Base-by-base conservation (phyloP, 495 filamentous ascomycete genomes). In the Trichocladium uniseriatum region DNA sequence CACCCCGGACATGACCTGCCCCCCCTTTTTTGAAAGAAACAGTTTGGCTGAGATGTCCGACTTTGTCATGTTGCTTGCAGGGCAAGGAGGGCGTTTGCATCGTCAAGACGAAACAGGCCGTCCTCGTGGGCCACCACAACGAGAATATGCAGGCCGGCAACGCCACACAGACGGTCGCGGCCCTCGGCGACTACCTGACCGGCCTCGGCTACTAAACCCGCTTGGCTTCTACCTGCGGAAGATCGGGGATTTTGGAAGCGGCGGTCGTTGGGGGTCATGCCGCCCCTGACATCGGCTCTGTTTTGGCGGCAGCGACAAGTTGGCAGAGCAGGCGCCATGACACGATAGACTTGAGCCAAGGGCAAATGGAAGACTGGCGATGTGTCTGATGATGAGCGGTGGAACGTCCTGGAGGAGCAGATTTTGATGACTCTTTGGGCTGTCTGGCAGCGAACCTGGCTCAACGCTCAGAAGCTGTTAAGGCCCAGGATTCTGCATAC, bases 71-170 rank as follows among this genome's bases (percentile, higher is more conserved):
- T n/a, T n/a, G n/a, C n/a, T n/a, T 32, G 22, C 53, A 97, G 89
- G 88, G 84, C 56, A 87, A 83, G 70, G 80, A 80, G 57, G 92
- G 92, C 49, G 67, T 92, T 57, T 69, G 82, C 59, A 76, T 88
- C 56, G 80, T 82, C 64, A 90, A 89, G 74, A 90, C 90, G 55
- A 80, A 69, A 44, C 84, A 90, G 69, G 85, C 87, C 58, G 77
- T 95, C 62, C 80, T 98, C 61, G 69, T 98, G 65, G 83, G 78
- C 56, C 87, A 95, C 73, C 84, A 95, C 75, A 74, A 74, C 58
- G 89, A 94, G 63, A 64, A 54, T 34, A 68, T 77, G 36, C 73
- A 81, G 58, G 82, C 82, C 21, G 83, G 83, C 50, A 76, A 78
- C 60, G 74, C 84, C 41, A 77, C 78, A 41, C 76, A 68, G 54